phyloP scores from a whole-genome alignment of 768 basidiomycete species.

The Lactarius psammicola region DNA sequence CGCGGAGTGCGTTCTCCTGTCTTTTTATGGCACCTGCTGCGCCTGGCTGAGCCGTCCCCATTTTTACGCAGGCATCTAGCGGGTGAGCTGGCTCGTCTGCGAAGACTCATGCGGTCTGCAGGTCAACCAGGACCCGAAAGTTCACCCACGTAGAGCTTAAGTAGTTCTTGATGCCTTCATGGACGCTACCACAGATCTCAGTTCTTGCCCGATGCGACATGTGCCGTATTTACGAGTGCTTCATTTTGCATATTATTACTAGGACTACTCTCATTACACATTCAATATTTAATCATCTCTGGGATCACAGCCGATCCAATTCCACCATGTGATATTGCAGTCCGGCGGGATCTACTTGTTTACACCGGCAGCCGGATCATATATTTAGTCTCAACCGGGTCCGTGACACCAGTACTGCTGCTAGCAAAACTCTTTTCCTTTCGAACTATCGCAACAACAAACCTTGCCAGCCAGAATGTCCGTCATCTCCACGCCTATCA shows the following conservation, averaged over 20 bases:
- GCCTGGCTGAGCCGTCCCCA: conserved; percentile 16
- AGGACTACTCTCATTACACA: conserved; percentile 26
- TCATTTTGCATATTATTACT: conserved; percentile 20
- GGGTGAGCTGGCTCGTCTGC: conserved; percentile 63
- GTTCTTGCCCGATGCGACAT: background rate
- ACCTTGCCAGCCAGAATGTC: conserved; percentile 45
- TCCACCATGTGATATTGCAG: background rate
- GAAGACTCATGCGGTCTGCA: conserved; percentile 68
- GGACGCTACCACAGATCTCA: background rate
- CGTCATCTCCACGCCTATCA: conserved; percentile 77
- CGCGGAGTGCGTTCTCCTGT: conserved; percentile 51
- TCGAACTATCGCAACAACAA: background rate
- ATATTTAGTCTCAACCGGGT: background rate
- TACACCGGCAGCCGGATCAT: background rate
- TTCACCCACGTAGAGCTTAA: conserved; percentile 16
- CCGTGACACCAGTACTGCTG: background rate
- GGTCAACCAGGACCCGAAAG: conserved; percentile 29
- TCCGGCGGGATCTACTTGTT: background rate
- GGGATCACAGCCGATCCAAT: no score
- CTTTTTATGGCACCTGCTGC: background rate
- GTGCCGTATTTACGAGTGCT: conserved; percentile 18
- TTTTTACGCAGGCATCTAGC: conserved; percentile 48
- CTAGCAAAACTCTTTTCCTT: background rate
- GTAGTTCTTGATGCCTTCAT: background rate
- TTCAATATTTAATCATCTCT: conserved; percentile 8